These are phyloP conservation scores for Phyllosticta citribraziliensis DNA, from an alignment of 2,329 filamentous ascomycete species.

Conservation along the genomic window DNA sequence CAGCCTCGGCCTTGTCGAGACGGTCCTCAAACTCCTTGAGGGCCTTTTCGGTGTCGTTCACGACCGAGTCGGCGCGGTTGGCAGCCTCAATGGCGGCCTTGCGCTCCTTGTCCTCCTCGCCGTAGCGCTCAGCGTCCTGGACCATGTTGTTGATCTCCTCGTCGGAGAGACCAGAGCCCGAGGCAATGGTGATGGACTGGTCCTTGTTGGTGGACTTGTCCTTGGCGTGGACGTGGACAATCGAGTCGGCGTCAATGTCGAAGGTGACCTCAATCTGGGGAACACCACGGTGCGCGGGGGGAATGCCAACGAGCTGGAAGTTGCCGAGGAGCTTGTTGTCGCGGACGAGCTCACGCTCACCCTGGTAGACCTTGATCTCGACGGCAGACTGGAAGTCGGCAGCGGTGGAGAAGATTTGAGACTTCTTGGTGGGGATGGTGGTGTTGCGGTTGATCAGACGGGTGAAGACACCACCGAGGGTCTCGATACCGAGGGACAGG, in stretches of 20 bases:
- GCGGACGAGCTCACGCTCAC: conserved; percentile 96
- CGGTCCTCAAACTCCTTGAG: conserved; percentile 93
- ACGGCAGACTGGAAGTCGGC: conserved; percentile 98
- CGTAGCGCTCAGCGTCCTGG: conserved; percentile 93
- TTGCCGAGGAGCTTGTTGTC: conserved; percentile 99
- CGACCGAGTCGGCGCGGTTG: conserved; percentile 91
- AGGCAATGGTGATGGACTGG: conserved; percentile 98
- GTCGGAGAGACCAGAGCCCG: conserved; percentile 92
- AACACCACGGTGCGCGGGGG: conserved; percentile 89
- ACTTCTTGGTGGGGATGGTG: conserved; percentile 99
- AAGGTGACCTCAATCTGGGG: conserved; percentile 97
- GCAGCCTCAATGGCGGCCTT: conserved; percentile 90
- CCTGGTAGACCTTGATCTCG: conserved; percentile 99
- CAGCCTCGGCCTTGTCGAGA: conserved; percentile 92
- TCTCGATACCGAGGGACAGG: conserved; percentile 96
- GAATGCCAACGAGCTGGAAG: conserved; percentile 98
- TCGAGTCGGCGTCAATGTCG: conserved; percentile 96
- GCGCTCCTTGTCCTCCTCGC: conserved; percentile 90
- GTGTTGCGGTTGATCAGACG: conserved; percentile 98
- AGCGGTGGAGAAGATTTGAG: conserved; percentile 92
- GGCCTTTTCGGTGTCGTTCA: conserved; percentile 97
- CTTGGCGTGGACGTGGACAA: conserved; percentile 95
- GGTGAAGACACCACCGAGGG: conserved; percentile 94
- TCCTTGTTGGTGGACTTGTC: conserved; percentile 99
- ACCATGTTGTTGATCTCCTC: conserved; percentile 96